Conservation (phyloP, 1,284 basidiomycete genomes). For the Microbotryum lychnidis-dioicae region DNA sequence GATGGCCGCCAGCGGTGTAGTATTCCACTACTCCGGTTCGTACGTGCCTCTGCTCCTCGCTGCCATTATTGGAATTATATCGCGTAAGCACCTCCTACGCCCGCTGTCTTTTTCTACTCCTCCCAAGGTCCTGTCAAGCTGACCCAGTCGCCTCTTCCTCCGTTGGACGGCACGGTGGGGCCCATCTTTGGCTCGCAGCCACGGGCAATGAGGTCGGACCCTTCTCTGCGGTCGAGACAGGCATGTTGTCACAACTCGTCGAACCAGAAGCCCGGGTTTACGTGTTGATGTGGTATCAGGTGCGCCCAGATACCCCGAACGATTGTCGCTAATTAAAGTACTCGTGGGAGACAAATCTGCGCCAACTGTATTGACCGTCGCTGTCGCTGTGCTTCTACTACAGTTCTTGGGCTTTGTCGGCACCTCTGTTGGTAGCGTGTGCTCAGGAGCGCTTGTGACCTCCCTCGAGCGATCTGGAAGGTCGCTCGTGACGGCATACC, state of each 20-base stretch:
- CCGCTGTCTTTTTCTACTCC: background rate
- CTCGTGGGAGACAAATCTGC: background rate
- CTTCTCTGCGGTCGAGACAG: slow-evolving; percentile 20
- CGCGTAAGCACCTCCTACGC: background rate
- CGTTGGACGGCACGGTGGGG: background rate
- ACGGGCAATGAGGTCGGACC: slow-evolving; percentile 26
- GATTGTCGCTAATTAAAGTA: background rate
- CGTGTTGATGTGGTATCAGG: slow-evolving; percentile 9
- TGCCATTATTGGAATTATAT: slow-evolving; percentile 26
- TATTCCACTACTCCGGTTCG: slow-evolving; percentile 10
- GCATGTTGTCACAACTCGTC: slow-evolving; percentile 18
- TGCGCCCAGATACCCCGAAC: background rate
- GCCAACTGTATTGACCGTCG: background rate
- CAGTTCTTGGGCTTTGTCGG: slow-evolving; percentile 24
- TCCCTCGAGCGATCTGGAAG: slow-evolving; percentile 1
- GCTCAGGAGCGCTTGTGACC: slow-evolving; percentile 12
- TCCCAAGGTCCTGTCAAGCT: background rate
- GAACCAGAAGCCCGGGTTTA: slow-evolving; percentile 20
- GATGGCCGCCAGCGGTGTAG: slow-evolving; percentile 18
- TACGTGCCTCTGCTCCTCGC: slow-evolving; percentile 16
- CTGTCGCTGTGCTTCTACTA: background rate
- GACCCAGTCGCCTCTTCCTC: background rate
- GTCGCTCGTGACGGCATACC: slow-evolving; percentile 4
- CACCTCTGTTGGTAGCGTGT: slow-evolving; percentile 10
- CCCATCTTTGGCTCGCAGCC: background rate